Percentiles rank a stretch among this genome's conserved stretches.
Evolutionary conservation across 495 filamentous ascomycete species (phyloP).

Genomic region (Aspergillus steynii): DNA sequence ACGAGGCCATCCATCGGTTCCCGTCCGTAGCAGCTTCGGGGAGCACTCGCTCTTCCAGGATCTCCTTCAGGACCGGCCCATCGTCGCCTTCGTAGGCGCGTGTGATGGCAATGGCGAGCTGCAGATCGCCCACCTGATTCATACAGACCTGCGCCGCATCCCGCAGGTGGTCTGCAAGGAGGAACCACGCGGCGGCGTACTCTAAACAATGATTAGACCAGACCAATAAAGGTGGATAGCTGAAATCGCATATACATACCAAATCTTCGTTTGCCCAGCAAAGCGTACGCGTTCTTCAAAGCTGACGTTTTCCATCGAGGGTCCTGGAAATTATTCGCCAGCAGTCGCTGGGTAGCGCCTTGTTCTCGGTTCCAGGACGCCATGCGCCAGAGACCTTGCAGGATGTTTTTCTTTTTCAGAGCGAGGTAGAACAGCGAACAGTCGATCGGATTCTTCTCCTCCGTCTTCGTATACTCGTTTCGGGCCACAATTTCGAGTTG

Average conservation of each 20-base stretch:
- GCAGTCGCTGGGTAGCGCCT: constrained; percentile 66
- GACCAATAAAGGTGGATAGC: neutral
- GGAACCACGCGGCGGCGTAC: constrained; percentile 95
- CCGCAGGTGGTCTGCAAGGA: constrained; percentile 80
- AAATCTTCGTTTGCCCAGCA: constrained; percentile 88
- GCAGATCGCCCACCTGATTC: constrained; percentile 80
- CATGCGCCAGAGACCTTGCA: constrained; percentile 95
- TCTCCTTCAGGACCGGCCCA: constrained; percentile 67
- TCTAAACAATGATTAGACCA: constrained; percentile 47
- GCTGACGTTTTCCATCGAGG: constrained; percentile 86
- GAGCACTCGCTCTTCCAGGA: constrained; percentile 80
- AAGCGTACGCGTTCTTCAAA: constrained; percentile 95
- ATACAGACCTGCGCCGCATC: constrained; percentile 85
- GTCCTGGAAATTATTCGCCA: constrained; percentile 87
- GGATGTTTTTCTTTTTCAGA: constrained; percentile 84
- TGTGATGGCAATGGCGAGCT: constrained; percentile 87
- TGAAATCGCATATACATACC: constrained; percentile 47
- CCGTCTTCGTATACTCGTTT: constrained; percentile 87
- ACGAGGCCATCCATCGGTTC: constrained; percentile 92
- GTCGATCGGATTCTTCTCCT: constrained; percentile 89
- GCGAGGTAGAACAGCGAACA: constrained; percentile 92
- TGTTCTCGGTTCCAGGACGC: constrained; percentile 90
- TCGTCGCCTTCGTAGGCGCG: constrained; percentile 87
- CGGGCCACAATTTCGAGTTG: constrained; percentile 90
- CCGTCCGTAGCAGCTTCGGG: constrained; percentile 75